Conservation (phyloP, 352 stramenopile species). For the Pythium sp. region DNA sequence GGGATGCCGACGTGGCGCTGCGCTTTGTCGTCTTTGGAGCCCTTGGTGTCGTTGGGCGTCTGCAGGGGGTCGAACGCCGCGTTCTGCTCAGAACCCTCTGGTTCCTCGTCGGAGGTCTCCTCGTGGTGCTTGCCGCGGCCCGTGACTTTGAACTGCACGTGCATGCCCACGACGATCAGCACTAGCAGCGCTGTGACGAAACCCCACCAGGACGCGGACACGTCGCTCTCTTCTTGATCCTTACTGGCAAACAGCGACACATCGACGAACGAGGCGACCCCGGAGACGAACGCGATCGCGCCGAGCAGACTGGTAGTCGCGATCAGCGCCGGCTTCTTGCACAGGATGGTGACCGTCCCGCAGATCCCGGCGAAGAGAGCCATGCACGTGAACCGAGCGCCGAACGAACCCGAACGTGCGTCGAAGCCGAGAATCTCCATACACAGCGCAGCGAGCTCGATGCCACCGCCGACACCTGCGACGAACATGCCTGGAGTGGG, state of each 20-base stretch:
- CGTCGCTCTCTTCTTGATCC: neutral
- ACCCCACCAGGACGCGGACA: neutral
- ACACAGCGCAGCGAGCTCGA: neutral
- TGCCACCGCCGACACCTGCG: neutral
- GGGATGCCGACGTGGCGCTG: neutral
- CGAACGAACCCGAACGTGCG: neutral
- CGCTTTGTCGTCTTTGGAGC: neutral
- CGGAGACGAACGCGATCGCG: neutral
- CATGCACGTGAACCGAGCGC: neutral
- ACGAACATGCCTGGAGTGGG: neutral
- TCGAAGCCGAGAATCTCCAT: neutral
- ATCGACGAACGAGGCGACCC: neutral
- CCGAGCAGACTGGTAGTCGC: neutral
- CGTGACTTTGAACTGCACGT: slow-evolving; percentile 21
- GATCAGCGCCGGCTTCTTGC: neutral
- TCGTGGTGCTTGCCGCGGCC: slow-evolving; percentile 28
- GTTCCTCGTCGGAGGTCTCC: slow-evolving; percentile 25
- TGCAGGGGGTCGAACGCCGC: neutral
- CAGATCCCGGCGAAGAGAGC: neutral
- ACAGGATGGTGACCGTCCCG: neutral
- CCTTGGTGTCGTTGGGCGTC: neutral
- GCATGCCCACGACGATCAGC: neutral
- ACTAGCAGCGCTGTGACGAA: neutral
- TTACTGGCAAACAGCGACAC: neutral
- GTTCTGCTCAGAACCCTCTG: slow-evolving; percentile 28